Base-by-base conservation (phyloP, 768 basidiomycete genomes). In the Hygrophoropsis aurantiaca region DNA sequence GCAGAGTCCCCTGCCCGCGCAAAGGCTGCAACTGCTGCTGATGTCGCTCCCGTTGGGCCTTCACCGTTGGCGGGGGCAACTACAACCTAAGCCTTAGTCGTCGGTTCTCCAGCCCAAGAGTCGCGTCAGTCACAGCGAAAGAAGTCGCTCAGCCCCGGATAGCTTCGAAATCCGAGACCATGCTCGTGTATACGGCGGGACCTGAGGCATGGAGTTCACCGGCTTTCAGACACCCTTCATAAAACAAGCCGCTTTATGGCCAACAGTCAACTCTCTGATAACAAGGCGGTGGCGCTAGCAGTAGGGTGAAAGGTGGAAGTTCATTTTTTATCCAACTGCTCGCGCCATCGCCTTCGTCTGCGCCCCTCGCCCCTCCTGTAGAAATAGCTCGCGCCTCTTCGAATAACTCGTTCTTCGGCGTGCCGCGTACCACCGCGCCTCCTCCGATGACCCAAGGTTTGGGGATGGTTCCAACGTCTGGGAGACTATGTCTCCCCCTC, bases 1-100 rank as follows among this genome's bases (percentile, higher is more conserved):
- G 72, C 79, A 1, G 87, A 89, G 59, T 86, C 83, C 2, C 84
- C 85, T 23, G 74, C 74, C 6, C 74, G 82, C 20, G 82, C 83
- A 55, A 75, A 71, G 8, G 78, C 73, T 11, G 74, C 69, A 3
- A 50, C 68, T 24, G 62, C 64, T 11, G 58, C 66, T 8, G 69
- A 67, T 24, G 54, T 59, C 7, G 49, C 47, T 15, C 53, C 58
- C 18, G 64, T 63, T 30, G 74, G 65, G 0, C 71, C 70, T 23
- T 78, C 81, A 19, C 77, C 78, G 20, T 68, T 78, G 23, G 60
- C 65, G 27, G 69, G 67, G 13, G 52, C 60, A 33, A 57, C 65
- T 27, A 55, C 53, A 11, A 52, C 59, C 42, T 10, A 53, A 50
- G 18, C 35, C 54, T 13, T 44, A 52, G 15, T 49, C 48, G 19